These are phyloP conservation scores for Phtheirospermum japonicum DNA, from an alignment of 257 asterid species.

Conservation along the genomic window DNA sequence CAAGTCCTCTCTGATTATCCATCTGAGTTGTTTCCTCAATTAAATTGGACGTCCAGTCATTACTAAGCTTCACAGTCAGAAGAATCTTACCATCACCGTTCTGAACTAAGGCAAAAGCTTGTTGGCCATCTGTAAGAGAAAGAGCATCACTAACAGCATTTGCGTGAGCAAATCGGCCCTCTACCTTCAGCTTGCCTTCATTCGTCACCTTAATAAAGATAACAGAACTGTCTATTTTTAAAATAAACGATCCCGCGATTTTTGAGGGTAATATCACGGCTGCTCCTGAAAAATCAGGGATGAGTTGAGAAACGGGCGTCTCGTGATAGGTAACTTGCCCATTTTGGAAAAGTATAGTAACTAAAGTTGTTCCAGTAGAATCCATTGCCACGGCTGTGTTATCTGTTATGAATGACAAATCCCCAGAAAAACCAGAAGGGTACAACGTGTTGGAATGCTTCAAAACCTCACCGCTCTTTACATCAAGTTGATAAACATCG, in stretches of 20 bases:
- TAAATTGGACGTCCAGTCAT: slow-evolving; percentile 61
- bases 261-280: slow-evolving; percentile 66
- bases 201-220: slow-evolving; percentile 50
- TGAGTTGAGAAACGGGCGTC: slow-evolving; percentile 56
- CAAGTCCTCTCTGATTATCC: slow-evolving; percentile 73
- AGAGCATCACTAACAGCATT: slow-evolving; percentile 75
- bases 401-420: slow-evolving; percentile 57
- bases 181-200: slow-evolving; percentile 53
- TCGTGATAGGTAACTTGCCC: slow-evolving; percentile 65
- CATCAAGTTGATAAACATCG: slow-evolving; percentile 57
- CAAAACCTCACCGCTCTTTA: slow-evolving; percentile 66
- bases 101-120: slow-evolving; percentile 74
- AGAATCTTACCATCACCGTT: slow-evolving; percentile 50
- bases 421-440: slow-evolving; percentile 81
- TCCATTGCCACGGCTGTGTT: slow-evolving; percentile 69
- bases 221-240: slow-evolving; percentile 40
- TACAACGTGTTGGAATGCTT: slow-evolving; percentile 48
- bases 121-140: slow-evolving; percentile 55
- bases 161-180: slow-evolving; percentile 49
- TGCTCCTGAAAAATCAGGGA: slow-evolving; percentile 49
- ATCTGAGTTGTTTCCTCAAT: slow-evolving; percentile 64
- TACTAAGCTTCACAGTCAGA: slow-evolving; percentile 61
- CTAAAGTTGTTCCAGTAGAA: slow-evolving; percentile 65
- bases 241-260: slow-evolving; percentile 57
- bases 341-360: slow-evolving; percentile 50